These are phyloP conservation scores for Coniferiporia weirii DNA, from an alignment of 1,284 basidiomycete genomes.

Conservation along the genomic window DNA sequence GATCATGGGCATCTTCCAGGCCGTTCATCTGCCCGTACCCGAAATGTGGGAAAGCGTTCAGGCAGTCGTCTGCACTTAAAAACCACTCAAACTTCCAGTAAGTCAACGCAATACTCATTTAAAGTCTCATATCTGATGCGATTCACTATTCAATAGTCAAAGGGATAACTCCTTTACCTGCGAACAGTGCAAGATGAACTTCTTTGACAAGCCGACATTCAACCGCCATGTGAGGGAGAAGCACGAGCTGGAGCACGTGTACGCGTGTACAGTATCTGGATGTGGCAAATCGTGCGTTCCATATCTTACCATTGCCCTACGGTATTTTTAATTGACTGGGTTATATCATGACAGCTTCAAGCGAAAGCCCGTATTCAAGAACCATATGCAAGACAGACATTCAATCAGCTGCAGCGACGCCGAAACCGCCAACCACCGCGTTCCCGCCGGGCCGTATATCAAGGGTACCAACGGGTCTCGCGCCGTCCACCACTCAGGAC, in stretches of 20 bases:
- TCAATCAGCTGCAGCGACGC: neutral
- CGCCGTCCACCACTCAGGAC: neutral
- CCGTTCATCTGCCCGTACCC: slow-evolving; percentile 13
- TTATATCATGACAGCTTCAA: slow-evolving; percentile 6
- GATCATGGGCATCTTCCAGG: neutral
- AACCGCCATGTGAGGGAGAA: slow-evolving; percentile 17
- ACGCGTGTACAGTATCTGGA: neutral
- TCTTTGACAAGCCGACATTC: slow-evolving; percentile 18
- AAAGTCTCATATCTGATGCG: neutral
- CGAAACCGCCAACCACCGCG: slow-evolving; percentile 7
- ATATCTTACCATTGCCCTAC: neutral
- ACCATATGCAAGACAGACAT: slow-evolving; percentile 14
- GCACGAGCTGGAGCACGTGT: slow-evolving; percentile 15
- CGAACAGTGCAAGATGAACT: slow-evolving; percentile 9
- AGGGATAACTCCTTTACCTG: slow-evolving; percentile 9
- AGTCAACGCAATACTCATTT: neutral
- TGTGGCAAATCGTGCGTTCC: slow-evolving; percentile 12
- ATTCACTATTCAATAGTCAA: neutral
- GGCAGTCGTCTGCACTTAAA: slow-evolving; percentile 16
- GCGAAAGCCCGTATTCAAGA: slow-evolving; percentile 12
- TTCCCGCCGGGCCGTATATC: slow-evolving; percentile 7
- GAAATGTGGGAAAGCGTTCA: slow-evolving; percentile 15
- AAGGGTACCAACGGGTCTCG: neutral
- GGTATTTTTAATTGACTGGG: neutral
- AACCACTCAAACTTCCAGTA: slow-evolving; percentile 18